phyloP scores from a whole-genome alignment of 352 stramenopile genomes.

The Saprolegnia parasitica region DNA sequence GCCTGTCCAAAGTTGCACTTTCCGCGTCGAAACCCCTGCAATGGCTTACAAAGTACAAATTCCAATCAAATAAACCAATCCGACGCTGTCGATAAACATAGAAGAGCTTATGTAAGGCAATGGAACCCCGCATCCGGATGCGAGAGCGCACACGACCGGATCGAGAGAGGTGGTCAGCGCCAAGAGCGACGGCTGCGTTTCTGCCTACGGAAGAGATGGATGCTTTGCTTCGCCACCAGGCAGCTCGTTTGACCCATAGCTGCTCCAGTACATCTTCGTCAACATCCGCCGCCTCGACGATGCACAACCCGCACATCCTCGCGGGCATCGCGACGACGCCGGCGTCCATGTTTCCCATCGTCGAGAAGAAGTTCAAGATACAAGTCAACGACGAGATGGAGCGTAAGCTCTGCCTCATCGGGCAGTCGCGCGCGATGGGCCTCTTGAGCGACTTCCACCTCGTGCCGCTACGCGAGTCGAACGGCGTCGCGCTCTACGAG shows the following conservation, averaged over 20 bases:
- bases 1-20: slow-evolving; percentile 3
- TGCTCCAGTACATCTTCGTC: neutral
- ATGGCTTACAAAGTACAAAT: neutral
- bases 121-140: neutral
- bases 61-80: neutral
- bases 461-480: slow-evolving; percentile 2
- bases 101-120: neutral
- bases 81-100: neutral
- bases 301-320: slow-evolving; percentile 2
- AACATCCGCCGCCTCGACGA: neutral
- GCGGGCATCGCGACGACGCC: slow-evolving; percentile 9
- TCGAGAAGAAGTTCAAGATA: slow-evolving; percentile 21
- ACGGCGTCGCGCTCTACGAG: slow-evolving; percentile 10
- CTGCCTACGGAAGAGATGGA: slow-evolving; percentile 17
- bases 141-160: neutral
- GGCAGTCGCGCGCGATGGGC: neutral
- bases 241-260: neutral
- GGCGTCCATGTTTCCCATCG: slow-evolving; percentile 10
- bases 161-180: neutral
- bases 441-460: neutral
- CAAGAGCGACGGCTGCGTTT: slow-evolving; percentile 1
- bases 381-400: slow-evolving; percentile 18
- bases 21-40: neutral
- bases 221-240: slow-evolving; percentile 4
- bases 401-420: slow-evolving; percentile 3